These are phyloP conservation scores for Letharia columbiana DNA, from an alignment of 495 filamentous ascomycete species.

Conservation along the genomic window DNA sequence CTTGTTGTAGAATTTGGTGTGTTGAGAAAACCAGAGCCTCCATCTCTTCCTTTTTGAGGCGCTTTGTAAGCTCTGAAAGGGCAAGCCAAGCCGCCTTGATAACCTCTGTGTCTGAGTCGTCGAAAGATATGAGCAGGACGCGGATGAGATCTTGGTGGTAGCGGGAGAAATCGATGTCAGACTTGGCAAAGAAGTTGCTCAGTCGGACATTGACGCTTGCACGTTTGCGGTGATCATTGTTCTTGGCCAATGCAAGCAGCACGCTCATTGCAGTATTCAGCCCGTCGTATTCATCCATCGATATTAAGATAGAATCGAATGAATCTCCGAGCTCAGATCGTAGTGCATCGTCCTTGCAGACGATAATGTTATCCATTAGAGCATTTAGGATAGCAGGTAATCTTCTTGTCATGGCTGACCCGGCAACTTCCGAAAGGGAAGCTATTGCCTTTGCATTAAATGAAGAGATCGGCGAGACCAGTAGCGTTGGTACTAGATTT, in stretches of 20 bases:
- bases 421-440: conserved; percentile 83
- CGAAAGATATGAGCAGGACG: conserved; percentile 80
- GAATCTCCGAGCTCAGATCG: conserved; percentile 62
- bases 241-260: conserved; percentile 75
- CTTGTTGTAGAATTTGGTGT: conserved; percentile 70
- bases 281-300: conserved; percentile 92
- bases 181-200: conserved; percentile 75
- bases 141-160: conserved; percentile 94
- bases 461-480: conserved; percentile 77
- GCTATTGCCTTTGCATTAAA: conserved; percentile 94
- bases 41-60: conserved; percentile 96
- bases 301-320: conserved; percentile 80
- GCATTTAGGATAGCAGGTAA: conserved; percentile 83
- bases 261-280: conserved; percentile 91
- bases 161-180: conserved; percentile 80
- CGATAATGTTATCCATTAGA: conserved; percentile 84
- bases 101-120: conserved; percentile 72
- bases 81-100: conserved; percentile 91
- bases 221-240: conserved; percentile 82
- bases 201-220: conserved; percentile 69
- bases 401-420: conserved; percentile 77
- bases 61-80: conserved; percentile 76
- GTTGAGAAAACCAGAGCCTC: conserved; percentile 84
- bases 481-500: conserved; percentile 86
- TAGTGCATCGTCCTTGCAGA: conserved; percentile 67